Evolutionary conservation across 1,284 basidiomycete species (phyloP), one percentile per base, ranked within the genome.

Genomic region (Naganishia sp.): DNA sequence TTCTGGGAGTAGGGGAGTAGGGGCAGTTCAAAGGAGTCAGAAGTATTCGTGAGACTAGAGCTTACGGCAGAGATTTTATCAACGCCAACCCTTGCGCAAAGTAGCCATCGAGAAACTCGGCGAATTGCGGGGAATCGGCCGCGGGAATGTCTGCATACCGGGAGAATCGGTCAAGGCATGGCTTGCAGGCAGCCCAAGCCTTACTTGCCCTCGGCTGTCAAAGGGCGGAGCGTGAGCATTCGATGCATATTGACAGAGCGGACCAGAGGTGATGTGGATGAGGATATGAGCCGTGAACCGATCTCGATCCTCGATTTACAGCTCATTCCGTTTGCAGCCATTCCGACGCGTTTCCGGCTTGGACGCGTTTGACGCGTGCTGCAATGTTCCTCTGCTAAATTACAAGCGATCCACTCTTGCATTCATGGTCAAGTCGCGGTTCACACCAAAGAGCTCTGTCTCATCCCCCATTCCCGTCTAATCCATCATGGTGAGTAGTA

Each of bases 351-450:
- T 55, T 23, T 42, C 33, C 18, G 16, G n/a, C 31, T 36, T 33
- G 36, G n/a, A 33, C 53, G 39, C 39, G 33, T 28, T 18, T 28
- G 10, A 25, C 55, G 21, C 23, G 54, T 7, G 18, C 9, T 55
- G 31, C 33, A 28, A 57, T 48, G 55, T 45, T 57, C 36, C 10
- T 23, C 16, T 42, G 1, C n/a, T 48, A 61, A 61, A 61, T 42
- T 48, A 83, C 84, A 83, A 70, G 88, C 88, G 63, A 92, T 90
- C 75, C 11, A 53, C 50, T 28, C 6, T 49, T 21, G n/a, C 0
- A 15, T 28, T 31, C 10, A 46, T 50, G 3, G 49, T 23, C 21
- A 21, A 50, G 25, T 46, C n/a, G 55, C 42, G 4, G 9, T 13
- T 13, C 36, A 39, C 9, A 6, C 36, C 10, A 39, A 9, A 28